A percentile compares a stretch with the other conserved stretches of the same genome.
Conservation (phyloP, 345 rosid genomes). For the Pseudoturritis turrita region DNA sequence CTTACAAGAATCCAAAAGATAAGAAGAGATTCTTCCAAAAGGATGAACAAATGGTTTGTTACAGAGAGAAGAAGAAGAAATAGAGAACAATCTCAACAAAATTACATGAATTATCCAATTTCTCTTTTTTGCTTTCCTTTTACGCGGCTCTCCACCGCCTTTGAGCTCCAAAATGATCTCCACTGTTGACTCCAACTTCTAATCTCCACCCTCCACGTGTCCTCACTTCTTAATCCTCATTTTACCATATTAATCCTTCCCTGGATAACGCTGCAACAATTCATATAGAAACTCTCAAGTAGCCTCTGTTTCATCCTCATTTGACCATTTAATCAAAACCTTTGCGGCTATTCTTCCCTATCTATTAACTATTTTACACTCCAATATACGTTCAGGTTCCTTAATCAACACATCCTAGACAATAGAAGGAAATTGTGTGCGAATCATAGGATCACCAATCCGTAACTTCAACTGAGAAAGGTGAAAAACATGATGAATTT, state of each 20-base stretch:
- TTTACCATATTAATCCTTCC: not conserved
- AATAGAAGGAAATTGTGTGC: fast-evolving
- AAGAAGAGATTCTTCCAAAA: too few relatives aligned
- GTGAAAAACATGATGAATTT: not conserved
- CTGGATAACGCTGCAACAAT: not conserved
- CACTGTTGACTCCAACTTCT: too few relatives aligned
- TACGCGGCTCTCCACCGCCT: too few relatives aligned
- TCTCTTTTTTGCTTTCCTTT: too few relatives aligned
- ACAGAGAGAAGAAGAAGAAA: too few relatives aligned
- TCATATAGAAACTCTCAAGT: not conserved
- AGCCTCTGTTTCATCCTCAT: not conserved
- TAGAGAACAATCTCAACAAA: too few relatives aligned
- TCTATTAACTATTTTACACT: fast-evolving
- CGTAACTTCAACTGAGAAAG: not conserved
- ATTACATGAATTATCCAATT: too few relatives aligned
- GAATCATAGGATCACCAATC: fast-evolving
- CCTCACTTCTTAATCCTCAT: not conserved
- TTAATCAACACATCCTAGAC: not conserved
- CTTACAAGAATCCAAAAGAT: too few relatives aligned
- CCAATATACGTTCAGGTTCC: not conserved
- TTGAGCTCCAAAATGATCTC: too few relatives aligned
- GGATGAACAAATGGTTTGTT: too few relatives aligned
- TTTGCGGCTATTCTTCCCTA: fast-evolving
- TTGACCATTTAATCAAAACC: not conserved
- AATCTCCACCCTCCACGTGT: too few relatives aligned